A percentile compares a stretch with the other conserved stretches of the same genome.
Evolutionary conservation across 176 grass and related monocot species (phyloP).

Genomic region (Dendrocalamus sinicus): DNA sequence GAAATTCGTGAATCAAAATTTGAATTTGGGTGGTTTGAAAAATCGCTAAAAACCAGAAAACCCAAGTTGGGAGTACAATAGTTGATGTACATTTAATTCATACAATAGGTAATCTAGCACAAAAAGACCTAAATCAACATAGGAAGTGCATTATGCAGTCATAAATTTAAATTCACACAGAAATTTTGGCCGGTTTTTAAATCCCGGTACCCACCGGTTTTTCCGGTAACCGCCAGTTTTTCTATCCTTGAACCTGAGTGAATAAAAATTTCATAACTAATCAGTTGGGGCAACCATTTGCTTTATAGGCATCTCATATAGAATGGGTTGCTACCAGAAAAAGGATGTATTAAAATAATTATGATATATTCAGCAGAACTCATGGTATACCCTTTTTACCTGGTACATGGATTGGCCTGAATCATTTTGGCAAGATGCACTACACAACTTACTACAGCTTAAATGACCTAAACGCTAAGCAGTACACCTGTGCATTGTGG

Average conservation of each 20-base stretch:
- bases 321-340: neutral
- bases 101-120: too few relatives aligned
- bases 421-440: slow-evolving; percentile 9
- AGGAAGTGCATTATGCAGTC: too few relatives aligned
- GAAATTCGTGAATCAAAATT: too few relatives aligned
- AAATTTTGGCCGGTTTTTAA: too few relatives aligned
- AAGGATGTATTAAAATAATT: slow-evolving; percentile 1
- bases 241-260: neutral
- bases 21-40: too few relatives aligned
- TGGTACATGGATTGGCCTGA: slow-evolving; percentile 15
- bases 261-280: slow-evolving; percentile 2
- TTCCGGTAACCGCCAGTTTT: too few relatives aligned
- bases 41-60: too few relatives aligned
- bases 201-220: too few relatives aligned
- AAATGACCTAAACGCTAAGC: neutral
- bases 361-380: slow-evolving; percentile 8
- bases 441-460: neutral
- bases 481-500: neutral
- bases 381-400: neutral
- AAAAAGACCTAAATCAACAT: too few relatives aligned
- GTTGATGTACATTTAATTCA: too few relatives aligned
- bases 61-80: too few relatives aligned
- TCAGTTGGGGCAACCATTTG: slow-evolving; percentile 6
- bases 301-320: slow-evolving; percentile 5
- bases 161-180: too few relatives aligned